Base-by-base conservation (phyloP, 805 yeast species). In the Citeromyces nyonsensis region DNA sequence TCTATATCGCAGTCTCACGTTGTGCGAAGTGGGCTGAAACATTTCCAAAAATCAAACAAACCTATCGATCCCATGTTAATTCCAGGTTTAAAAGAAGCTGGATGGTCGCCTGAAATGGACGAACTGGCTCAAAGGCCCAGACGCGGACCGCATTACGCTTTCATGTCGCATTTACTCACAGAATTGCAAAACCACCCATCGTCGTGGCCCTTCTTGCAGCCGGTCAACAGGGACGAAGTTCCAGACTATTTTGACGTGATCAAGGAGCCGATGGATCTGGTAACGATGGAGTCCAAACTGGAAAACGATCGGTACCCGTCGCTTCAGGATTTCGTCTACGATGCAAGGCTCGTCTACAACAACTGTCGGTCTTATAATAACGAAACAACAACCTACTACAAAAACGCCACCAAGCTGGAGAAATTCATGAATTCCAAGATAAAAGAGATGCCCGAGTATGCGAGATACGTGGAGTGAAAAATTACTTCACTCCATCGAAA, bases 41-140 rank as follows among this genome's bases (percentile, higher is more conserved):
- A 66, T 15, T 91, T 91, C 56, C 64, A 66, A 38, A 68, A 69
- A 20, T 32, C 48, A 15, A 39, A 38, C 28, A 63, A 57, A 47
- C 69, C 67, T 31, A 49, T 82, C n/a, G 85, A 84, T 45, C 94
- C 97, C 5, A 60, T 75, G 60, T 59, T 61, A 10, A 84, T 91
- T 13, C 97, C 98, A 0, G 98, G 98, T 0, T 61, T 91, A 32
- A 65, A 69, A 41, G 97, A 86, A 50, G 81, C 93, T 4, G 98
- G 98, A 0, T 91, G 98, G 98, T 82, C 94, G 24, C 91, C 88
- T 25, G 98, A 88, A 52, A 86, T 91, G 94, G 99, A 91, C 52
- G 88, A 84, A 43, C 59, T 91, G 37, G 97, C 97, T 0, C 88
- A 93, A 46, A 71, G 84, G 47, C 97, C 98, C 2, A 84, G 85